Evolutionary conservation across 2,329 filamentous ascomycete genomes (phyloP).

Genomic region (Massarina eburnea): DNA sequence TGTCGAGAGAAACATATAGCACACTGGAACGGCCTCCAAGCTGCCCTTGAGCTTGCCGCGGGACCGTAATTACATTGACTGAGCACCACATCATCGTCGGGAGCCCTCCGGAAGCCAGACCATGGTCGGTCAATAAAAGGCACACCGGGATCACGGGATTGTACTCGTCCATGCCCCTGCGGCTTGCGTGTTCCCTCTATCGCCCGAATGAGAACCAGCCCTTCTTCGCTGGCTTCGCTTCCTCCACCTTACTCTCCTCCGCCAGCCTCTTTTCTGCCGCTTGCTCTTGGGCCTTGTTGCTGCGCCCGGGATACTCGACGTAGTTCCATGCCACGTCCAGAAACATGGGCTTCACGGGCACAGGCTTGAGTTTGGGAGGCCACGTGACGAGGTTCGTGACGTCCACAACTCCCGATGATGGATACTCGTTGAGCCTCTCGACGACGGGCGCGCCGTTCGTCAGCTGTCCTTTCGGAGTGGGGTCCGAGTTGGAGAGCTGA

Average conservation of each 20-base stretch:
- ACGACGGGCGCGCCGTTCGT: conserved; percentile 63
- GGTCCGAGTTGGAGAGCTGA: conserved; percentile 58
- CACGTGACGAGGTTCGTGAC: conserved; percentile 81
- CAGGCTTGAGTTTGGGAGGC: conserved; percentile 77
- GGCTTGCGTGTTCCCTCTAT: conserved; percentile 23
- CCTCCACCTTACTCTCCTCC: conserved; percentile 30
- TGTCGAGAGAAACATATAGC: conserved; percentile 15
- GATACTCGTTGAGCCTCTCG: conserved; percentile 75
- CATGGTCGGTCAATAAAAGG: conserved; percentile 7
- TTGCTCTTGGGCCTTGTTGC: conserved; percentile 34
- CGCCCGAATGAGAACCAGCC: conserved; percentile 56
- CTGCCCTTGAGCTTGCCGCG: background rate
- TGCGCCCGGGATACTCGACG: conserved; percentile 79
- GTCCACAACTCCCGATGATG: conserved; percentile 65
- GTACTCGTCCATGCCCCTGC: conserved; percentile 11
- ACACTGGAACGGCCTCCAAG: conserved; percentile 12
- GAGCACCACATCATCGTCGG: background rate
- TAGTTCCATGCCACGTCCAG: conserved; percentile 98
- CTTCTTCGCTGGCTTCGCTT: conserved; percentile 49
- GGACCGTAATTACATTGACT: conserved; percentile 2
- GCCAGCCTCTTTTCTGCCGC: conserved; percentile 24
- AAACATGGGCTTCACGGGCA: conserved; percentile 94
- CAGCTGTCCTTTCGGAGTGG: conserved; percentile 50
- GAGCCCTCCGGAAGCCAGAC: conserved; percentile 2
- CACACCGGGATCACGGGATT: conserved; percentile 7